Evolutionary conservation across 2,329 filamentous ascomycete genomes (phyloP).

Genomic region (Aspergillus neoniger): DNA sequence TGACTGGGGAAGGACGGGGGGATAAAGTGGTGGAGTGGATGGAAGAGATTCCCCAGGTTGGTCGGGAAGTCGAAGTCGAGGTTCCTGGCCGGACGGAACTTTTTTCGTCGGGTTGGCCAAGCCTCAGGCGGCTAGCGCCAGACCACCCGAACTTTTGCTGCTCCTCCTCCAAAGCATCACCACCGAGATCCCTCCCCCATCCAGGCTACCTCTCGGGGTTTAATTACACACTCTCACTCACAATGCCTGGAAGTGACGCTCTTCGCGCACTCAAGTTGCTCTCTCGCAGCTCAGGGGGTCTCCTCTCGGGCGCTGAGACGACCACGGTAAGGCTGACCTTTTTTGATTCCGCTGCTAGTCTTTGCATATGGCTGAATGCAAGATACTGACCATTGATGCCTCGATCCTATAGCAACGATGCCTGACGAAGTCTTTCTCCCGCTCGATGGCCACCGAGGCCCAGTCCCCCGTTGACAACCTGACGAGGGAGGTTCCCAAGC

Average conservation of each 20-base stretch:
- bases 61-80: conserved; percentile 9
- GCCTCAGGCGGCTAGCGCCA: conserved; percentile 35
- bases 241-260: conserved; percentile 40
- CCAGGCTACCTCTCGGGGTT: background rate
- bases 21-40: conserved; percentile 20
- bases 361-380: background rate
- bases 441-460: conserved; percentile 54
- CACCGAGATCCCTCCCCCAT: conserved; percentile 1
- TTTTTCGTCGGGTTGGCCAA: conserved; percentile 41
- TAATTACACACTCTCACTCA: conserved; percentile 9
- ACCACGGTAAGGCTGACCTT: conserved; percentile 36
- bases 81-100: conserved; percentile 34
- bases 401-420: conserved; percentile 43
- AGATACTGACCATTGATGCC: conserved; percentile 3
- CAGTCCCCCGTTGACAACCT: conserved; percentile 31
- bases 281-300: conserved; percentile 38
- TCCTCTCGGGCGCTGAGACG: conserved; percentile 37
- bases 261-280: conserved; percentile 42
- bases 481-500: conserved; percentile 31
- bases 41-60: conserved; percentile 14
- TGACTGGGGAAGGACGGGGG: conserved; percentile 10
- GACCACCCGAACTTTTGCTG: conserved; percentile 39
- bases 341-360: background rate
- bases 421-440: conserved; percentile 40
- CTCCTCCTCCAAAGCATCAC: conserved; percentile 13